A percentile compares a stretch with the other conserved stretches of the same genome.
Conservation (phyloP, 106 monocot genomes). For the Dioscorea alata region DNA sequence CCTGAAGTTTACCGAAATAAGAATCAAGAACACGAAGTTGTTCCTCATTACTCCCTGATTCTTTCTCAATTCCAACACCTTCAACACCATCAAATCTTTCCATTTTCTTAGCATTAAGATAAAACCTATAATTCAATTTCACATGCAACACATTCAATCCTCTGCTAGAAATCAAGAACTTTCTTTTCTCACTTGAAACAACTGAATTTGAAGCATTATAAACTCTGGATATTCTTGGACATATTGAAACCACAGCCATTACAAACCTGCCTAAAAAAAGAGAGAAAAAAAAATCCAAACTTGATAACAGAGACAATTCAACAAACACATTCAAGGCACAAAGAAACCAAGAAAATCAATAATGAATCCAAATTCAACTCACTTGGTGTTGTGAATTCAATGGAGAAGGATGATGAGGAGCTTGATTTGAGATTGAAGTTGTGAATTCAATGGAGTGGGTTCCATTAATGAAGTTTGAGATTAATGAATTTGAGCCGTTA, state of each 20-base stretch:
- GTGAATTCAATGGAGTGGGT: neutral
- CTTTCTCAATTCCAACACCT: neutral
- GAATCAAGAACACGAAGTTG: constrained; percentile 48
- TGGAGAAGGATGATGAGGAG: too few relatives aligned
- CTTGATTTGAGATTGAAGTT: neutral
- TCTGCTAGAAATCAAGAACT: neutral
- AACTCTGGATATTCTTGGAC: neutral
- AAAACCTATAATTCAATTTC: neutral
- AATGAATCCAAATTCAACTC: neutral
- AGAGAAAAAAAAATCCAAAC: neutral
- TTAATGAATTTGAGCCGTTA: neutral
- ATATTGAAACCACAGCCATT: constrained; percentile 16
- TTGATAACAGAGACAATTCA: neutral
- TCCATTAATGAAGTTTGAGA: neutral
- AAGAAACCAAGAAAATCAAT: neutral
- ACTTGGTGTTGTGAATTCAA: too few relatives aligned
- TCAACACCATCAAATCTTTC: constrained; percentile 11
- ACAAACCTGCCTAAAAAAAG: neutral
- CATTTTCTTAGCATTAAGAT: neutral
- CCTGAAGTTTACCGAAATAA: constrained; percentile 52
- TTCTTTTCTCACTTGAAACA: constrained; percentile 7
- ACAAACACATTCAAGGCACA: neutral
- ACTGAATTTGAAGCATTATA: neutral
- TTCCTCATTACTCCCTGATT: constrained; percentile 9
- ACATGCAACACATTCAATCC: constrained; percentile 6